Conservation (phyloP, 78 protist species). For the Chrysochromulina tobinii region DNA sequence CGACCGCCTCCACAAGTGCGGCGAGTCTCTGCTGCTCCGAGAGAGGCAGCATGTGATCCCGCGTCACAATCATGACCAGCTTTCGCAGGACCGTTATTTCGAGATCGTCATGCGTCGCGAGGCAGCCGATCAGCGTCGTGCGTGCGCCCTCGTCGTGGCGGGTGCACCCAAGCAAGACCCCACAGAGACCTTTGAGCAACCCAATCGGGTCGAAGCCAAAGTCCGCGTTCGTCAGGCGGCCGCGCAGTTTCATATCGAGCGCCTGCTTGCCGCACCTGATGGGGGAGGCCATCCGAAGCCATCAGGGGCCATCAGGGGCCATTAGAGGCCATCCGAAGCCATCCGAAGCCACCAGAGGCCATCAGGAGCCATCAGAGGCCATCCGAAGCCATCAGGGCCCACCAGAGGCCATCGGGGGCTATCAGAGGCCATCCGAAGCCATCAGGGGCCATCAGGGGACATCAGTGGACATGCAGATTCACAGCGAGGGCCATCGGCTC, state of each 20-base stretch:
- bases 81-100: neutral
- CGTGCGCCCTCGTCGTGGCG: neutral
- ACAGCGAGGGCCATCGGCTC: too few species aligned
- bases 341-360: too few species aligned
- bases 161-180: neutral
- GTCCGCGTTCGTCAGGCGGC: too few species aligned
- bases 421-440: too few species aligned
- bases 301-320: too few species aligned
- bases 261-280: neutral
- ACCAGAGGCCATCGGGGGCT: too few species aligned
- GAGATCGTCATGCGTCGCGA: neutral
- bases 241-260: neutral
- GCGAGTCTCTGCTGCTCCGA: neutral
- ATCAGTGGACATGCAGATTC: too few species aligned
- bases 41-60: neutral
- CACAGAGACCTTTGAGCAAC: neutral
- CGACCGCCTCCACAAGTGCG: neutral
- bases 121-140: neutral
- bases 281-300: too few species aligned
- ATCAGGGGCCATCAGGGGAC: too few species aligned
- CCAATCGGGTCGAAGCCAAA: neutral
- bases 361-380: too few species aligned
- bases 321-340: too few species aligned
- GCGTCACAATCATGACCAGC: neutral
- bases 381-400: too few species aligned